phyloP scores from a whole-genome alignment of 768 basidiomycete species.

The Tephrocybe sp. region DNA sequence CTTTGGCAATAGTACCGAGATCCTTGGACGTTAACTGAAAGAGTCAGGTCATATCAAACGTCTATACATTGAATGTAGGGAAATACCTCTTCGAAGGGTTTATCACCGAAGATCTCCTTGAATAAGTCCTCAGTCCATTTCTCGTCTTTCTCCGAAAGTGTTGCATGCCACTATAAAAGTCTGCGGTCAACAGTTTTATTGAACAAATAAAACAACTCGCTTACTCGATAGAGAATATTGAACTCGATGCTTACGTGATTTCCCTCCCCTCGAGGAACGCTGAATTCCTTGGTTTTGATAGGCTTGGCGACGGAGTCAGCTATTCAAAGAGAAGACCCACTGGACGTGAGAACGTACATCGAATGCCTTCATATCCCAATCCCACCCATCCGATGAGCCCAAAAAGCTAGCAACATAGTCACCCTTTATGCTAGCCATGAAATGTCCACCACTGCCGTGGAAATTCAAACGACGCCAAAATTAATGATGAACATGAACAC shows the following conservation, averaged over 20 bases:
- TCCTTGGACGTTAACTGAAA: conserved; percentile 24
- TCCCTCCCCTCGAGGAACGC: conserved; percentile 52
- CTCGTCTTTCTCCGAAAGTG: conserved; percentile 46
- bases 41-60: background rate
- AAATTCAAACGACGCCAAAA: background rate
- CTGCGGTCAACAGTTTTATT: conserved; percentile 8
- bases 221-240: too few relatives aligned
- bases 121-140: conserved; percentile 53
- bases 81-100: conserved; percentile 34
- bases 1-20: conserved; percentile 17
- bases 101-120: conserved; percentile 35
- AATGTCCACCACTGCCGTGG: conserved; percentile 45
- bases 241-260: conserved; percentile 68
- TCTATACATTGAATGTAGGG: background rate
- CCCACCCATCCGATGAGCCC: conserved; percentile 49
- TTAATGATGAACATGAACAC: too few relatives aligned
- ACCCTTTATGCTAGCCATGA: conserved; percentile 53
- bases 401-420: conserved; percentile 62
- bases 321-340: too few relatives aligned
- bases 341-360: conserved; percentile 26
- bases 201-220: too few relatives aligned
- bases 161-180: conserved; percentile 55
- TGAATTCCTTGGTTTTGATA: conserved; percentile 35
- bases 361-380: conserved; percentile 50
- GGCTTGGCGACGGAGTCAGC: conserved; percentile 21